phyloP scores from a whole-genome alignment of 371 early-diverging fungal species.

The Zopfochytrium polystomum region DNA sequence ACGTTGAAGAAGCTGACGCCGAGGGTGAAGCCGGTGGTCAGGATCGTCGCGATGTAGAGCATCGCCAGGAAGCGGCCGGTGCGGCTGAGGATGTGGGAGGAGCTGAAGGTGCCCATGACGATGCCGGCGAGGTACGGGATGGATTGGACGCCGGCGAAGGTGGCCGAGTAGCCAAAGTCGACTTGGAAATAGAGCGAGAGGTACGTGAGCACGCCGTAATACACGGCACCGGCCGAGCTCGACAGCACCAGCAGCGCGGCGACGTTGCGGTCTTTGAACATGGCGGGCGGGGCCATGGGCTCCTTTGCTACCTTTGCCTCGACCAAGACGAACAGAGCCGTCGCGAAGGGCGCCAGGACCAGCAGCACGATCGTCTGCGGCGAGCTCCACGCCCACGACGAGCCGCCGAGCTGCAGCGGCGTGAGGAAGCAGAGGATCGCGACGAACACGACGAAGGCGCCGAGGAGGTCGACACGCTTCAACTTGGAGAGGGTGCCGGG shows the following conservation, averaged over 20 bases:
- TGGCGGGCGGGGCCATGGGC: constrained; percentile 37
- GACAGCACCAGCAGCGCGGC: constrained; percentile 41
- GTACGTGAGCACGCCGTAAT: constrained; percentile 69
- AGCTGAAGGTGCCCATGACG: constrained; percentile 46
- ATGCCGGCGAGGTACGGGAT: constrained; percentile 56
- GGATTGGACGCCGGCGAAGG: constrained; percentile 56
- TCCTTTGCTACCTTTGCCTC: constrained; percentile 31
- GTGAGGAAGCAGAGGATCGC: constrained; percentile 25
- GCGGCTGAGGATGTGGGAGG: constrained; percentile 48
- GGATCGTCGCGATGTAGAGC: constrained; percentile 56
- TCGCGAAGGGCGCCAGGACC: constrained; percentile 22
- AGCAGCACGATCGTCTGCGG: constrained; percentile 32
- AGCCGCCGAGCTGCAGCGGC: constrained; percentile 31
- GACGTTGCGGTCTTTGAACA: constrained; percentile 22
- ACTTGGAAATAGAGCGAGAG: constrained; percentile 25
- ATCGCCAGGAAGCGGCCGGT: constrained; percentile 38
- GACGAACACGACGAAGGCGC: constrained; percentile 27
- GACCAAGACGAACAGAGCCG: constrained; percentile 27
- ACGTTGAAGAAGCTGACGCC: constrained; percentile 3
- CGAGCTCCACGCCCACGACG: constrained; percentile 34
- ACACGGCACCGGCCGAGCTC: constrained; percentile 50
- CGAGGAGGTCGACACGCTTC: constrained; percentile 50
- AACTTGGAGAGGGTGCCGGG: neutral
- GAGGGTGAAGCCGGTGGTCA: constrained; percentile 58
- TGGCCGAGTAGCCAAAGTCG: constrained; percentile 35